Evolutionary conservation across 345 rosid species (phyloP), one percentile per base, ranked within the genome.

Genomic region (Pelargonium nanum): DNA sequence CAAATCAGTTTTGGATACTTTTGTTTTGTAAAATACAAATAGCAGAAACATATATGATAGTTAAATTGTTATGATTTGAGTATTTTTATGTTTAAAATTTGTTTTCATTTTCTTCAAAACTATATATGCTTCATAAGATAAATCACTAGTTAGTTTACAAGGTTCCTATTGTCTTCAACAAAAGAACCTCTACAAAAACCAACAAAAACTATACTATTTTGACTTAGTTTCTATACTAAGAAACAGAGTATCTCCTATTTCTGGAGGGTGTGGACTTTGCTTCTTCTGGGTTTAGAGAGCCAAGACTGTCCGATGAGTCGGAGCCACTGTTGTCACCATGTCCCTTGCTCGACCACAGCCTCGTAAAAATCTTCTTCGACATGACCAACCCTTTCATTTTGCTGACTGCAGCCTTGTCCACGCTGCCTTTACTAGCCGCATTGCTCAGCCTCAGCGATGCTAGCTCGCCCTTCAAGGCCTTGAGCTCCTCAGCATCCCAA

Each of bases 401-500:
- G 66, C 74, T 72, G 40, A 77, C 62, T 6, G 75, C 74, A 0
- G 81, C 80, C 66, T 61, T 81, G 65, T 81, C 84, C 1, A 61
- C 21, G 19, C 65, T 53, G 0, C 62, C 71, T 9, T 70, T 85
- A 63, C 80, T 3, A 64, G 72, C 68, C 20, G 75, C 77, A 26
- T 66, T 74, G 66, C 78, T 57, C 55, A 83, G 44, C 56, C 85
- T 79, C 60, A 87, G 50, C 2, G 86, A 74, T 0, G 88, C 92
- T 45, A 89, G 73, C 66, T 89, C 95, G 2, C 68, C 67, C 65
- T 77, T 89, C 23, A 89, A 71, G 54, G 81, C 86, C 80, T 68
- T 83, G 56, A 89, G 88, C 65, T 87, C 97, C 59, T 85, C 95
- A 0, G 78, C 78, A 45, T 89, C 97, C 97, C 97, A 89, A 58